phyloP scores from a whole-genome alignment of 345 rosid species.

The Heritiera littoralis region DNA sequence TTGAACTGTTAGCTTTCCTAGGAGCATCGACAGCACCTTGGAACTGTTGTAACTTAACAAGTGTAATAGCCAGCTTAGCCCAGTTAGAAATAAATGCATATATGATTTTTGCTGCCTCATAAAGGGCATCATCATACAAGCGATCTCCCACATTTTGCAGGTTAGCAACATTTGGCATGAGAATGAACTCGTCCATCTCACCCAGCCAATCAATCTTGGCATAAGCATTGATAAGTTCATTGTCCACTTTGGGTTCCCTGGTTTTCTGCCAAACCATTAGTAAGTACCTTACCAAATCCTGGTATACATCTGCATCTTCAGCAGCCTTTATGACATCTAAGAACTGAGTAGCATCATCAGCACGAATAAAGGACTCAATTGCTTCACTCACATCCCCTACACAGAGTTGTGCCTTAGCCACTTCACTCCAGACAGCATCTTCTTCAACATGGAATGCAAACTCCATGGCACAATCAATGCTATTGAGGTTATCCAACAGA shows the following conservation, averaged over 20 bases:
- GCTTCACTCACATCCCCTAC: constrained; percentile 94
- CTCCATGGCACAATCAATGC: constrained; percentile 84
- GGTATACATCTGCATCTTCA: constrained; percentile 75
- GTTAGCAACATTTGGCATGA: constrained; percentile 97
- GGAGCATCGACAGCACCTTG: constrained; percentile 99
- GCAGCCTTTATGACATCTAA: constrained; percentile 68
- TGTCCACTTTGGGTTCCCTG: constrained; percentile 87
- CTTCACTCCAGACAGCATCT: constrained; percentile 95
- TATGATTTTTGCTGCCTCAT: constrained; percentile 94
- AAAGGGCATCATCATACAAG: constrained; percentile 73
- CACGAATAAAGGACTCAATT: constrained; percentile 89
- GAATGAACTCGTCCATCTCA: constrained; percentile 90
- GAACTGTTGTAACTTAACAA: constrained; percentile 87
- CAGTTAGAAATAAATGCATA: constrained; percentile 94
- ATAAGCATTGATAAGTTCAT: constrained; percentile 91
- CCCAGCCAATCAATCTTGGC: constrained; percentile 84
- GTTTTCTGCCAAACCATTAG: constrained; percentile 93
- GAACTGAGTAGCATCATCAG: constrained; percentile 81
- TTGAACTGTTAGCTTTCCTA: constrained; percentile 94
- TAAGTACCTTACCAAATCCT: constrained; percentile 89
- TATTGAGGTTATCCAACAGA: constrained; percentile 58
- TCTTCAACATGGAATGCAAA: constrained; percentile 97
- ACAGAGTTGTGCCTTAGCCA: constrained; percentile 87
- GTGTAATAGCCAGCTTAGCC: constrained; percentile 92
- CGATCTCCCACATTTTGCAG: constrained; percentile 93